phyloP scores from a whole-genome alignment of 2,329 filamentous ascomycete species.

The Ilyonectria destructans region DNA sequence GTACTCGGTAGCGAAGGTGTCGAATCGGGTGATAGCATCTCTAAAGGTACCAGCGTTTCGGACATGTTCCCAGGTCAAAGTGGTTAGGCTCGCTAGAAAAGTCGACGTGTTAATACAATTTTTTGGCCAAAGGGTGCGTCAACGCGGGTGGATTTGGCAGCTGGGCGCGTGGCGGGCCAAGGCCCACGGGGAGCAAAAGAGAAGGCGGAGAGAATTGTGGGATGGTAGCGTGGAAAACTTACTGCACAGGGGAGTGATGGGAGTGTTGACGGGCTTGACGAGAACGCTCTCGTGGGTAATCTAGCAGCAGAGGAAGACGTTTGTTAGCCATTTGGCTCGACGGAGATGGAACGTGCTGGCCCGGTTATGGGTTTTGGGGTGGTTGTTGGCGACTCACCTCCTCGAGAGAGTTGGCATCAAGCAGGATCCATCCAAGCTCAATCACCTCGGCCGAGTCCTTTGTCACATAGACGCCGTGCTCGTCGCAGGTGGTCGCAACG shows the following conservation, averaged over 20 bases:
- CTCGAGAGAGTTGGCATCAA: constrained; percentile 92
- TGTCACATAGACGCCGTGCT: constrained; percentile 99
- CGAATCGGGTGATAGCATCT: constrained; percentile 96
- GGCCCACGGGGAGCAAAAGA: constrained; percentile 38
- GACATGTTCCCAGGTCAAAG: constrained; percentile 98
- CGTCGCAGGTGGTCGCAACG: constrained; percentile 98
- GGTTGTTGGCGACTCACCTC: constrained; percentile 77
- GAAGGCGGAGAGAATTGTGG: constrained; percentile 39
- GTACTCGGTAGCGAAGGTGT: constrained; percentile 93
- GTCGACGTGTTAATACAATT: constrained; percentile 38
- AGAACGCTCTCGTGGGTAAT: constrained; percentile 95
- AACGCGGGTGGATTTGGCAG: constrained; percentile 26
- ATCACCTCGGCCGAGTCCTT: constrained; percentile 99
- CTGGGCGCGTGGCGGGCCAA: constrained; percentile 35
- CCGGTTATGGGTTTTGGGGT: constrained; percentile 7
- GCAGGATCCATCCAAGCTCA: constrained; percentile 97
- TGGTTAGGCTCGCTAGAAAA: constrained; percentile 89
- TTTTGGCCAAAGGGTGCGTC: constrained; percentile 19
- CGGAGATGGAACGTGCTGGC: constrained; percentile 21
- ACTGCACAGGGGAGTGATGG: constrained; percentile 99
- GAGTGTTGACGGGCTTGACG: constrained; percentile 98
- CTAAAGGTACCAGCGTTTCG: constrained; percentile 97
- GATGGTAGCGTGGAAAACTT: constrained; percentile 66
- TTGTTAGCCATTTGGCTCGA: constrained; percentile 33
- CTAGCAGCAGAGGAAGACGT: constrained; percentile 63